Conservation (phyloP, 306 rosid genomes). For the Cucumis sativus region DNA sequence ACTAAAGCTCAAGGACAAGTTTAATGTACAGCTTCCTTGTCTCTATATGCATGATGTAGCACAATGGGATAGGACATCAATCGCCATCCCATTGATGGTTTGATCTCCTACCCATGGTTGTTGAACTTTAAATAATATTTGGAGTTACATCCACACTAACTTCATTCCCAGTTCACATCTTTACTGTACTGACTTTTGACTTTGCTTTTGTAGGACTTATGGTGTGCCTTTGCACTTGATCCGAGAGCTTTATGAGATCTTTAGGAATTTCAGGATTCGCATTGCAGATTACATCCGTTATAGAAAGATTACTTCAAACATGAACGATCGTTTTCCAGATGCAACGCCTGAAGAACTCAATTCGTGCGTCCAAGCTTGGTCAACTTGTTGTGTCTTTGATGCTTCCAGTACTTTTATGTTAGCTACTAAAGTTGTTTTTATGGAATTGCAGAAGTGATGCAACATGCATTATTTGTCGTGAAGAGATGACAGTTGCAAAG, state of each 20-base stretch:
- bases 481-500: constrained; percentile 97
- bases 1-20: not conserved
- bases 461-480: constrained; percentile 97
- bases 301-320: constrained; percentile 94
- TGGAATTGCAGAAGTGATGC: constrained; percentile 76
- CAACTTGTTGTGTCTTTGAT: not conserved
- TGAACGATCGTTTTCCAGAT: constrained; percentile 96
- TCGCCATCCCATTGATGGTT: not conserved
- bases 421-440: constrained; percentile 7
- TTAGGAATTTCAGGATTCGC: constrained; percentile 87
- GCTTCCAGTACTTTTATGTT: constrained; percentile 1
- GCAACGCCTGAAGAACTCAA: constrained; percentile 92
- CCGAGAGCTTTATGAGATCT: constrained; percentile 96
- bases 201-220: constrained; percentile 45
- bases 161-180: not conserved
- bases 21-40: not conserved
- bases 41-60: too few relatives aligned
- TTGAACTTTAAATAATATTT: too few relatives aligned
- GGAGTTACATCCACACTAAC: not conserved
- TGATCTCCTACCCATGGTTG: not conserved
- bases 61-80: not conserved
- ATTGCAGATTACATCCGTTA: constrained; percentile 79
- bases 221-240: constrained; percentile 96
- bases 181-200: constrained; percentile 12
- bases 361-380: constrained; percentile 49